These are phyloP conservation scores for Nadsonia starkeyi-henricii DNA, from an alignment of 1,139 yeast species.

Conservation along the genomic window DNA sequence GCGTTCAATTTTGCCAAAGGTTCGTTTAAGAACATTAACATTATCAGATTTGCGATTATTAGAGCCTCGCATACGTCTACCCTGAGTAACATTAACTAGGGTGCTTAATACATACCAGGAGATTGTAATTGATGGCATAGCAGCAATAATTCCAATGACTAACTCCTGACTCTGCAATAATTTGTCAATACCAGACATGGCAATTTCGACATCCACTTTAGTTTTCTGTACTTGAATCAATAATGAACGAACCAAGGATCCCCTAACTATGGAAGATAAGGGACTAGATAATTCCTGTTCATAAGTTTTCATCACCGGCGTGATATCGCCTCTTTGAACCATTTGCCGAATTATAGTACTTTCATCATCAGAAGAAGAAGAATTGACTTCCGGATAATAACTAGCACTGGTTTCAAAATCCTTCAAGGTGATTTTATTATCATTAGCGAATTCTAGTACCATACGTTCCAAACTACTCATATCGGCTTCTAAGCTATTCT, in stretches of 20 bases:
- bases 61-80: conserved; percentile 14
- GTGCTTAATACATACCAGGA: conserved; percentile 28
- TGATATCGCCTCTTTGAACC: conserved; percentile 54
- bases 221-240: conserved; percentile 87
- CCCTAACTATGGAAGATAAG: conserved; percentile 43
- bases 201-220: conserved; percentile 87
- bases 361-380: conserved; percentile 11
- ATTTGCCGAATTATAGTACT: conserved; percentile 20
- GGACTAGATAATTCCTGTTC: conserved; percentile 67
- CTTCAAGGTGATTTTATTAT: conserved; percentile 18
- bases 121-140: conserved; percentile 43
- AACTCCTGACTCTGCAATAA: conserved; percentile 80
- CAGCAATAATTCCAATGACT: conserved; percentile 81
- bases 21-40: conserved; percentile 21
- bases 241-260: conserved; percentile 61
- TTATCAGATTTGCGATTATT: conserved; percentile 25
- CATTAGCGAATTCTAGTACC: conserved; percentile 62
- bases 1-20: conserved; percentile 46
- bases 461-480: conserved; percentile 70
- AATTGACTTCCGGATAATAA: conserved; percentile 4
- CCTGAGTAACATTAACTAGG: conserved; percentile 37
- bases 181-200: conserved; percentile 81
- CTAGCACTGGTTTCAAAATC: conserved; percentile 17
- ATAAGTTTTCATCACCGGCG: conserved; percentile 65
- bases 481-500: conserved; percentile 67